Evolutionary conservation across 257 asterid species (phyloP), one percentile per base, ranked within the genome.

Genomic region (Plectranthus barbatus): DNA sequence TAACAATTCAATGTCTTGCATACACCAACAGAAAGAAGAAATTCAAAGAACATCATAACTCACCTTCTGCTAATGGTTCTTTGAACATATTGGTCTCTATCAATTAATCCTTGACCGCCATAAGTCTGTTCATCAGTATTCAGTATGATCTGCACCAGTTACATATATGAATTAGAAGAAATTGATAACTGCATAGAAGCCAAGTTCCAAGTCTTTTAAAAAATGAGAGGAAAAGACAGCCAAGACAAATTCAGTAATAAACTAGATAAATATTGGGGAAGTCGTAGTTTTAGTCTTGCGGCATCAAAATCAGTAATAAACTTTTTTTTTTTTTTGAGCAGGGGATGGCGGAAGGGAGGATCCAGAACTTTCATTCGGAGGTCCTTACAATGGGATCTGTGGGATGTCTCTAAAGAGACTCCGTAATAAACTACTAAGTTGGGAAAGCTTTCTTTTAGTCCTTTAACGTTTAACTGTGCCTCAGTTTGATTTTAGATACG

Each of bases 81-180:
- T 75, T 76, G 87, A 68, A 80, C 58, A 74, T 85, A 81, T 40
- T 78, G 81, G 64, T 77, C 85, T 67, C 37, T 75, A 50, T 49
- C 68, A 61, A 92, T 76, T 60, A 85, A 72, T 69, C 86, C 96
- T 77, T 75, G 87, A 51, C 99, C 99, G 4, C 94, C 95, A 60
- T 92, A 89, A 62, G 76, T 79, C 47, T 68, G 79, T 55, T 92
- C 96, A 75, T 92, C 99, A 7, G 95, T 83, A 76, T 92, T 92
- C 56, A 92, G 70, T 60, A 76, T 64, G 42, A 92, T 76, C 97
- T 92, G 82, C 17, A 13, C 39, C 36, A 64, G 66, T 70, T 57
- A 71, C 47, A 71, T 52, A 52, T 15, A 68, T 44, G 39, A 49
- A 54, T 80, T 40, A 66, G 33, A 23, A 46, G 67, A 57, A 73